A percentile compares a stretch with the other conserved stretches of the same genome.
These are phyloP conservation scores for Penicillium brevicompactum DNA, from an alignment of 2,329 filamentous ascomycete genomes.

Conservation along the genomic window DNA sequence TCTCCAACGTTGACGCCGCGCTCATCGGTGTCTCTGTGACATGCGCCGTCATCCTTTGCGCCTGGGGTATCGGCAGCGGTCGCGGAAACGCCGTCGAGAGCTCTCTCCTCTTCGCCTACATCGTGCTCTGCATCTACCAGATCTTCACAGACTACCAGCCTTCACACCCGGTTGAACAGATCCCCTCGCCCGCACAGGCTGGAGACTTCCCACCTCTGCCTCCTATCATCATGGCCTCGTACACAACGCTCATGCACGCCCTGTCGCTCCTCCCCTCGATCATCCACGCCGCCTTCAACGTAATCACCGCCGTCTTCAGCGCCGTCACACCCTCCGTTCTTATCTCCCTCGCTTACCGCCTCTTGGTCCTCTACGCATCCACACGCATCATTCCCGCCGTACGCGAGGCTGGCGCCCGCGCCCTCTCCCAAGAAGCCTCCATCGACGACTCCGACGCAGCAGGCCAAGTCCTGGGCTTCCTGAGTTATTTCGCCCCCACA, in stretches of 20 bases:
- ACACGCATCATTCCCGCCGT: constrained; percentile 95
- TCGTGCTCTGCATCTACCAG: constrained; percentile 98
- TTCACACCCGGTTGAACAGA: constrained; percentile 63
- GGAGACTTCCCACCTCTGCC: constrained; percentile 89
- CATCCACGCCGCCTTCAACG: constrained; percentile 79
- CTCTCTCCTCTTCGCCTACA: constrained; percentile 91
- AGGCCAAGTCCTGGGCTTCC: constrained; percentile 74
- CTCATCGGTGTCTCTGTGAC: constrained; percentile 92
- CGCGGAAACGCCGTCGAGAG: constrained; percentile 94
- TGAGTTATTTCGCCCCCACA: constrained; percentile 93
- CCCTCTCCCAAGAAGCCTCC: constrained; percentile 79
- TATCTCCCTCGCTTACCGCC: constrained; percentile 89
- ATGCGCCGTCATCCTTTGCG: constrained; percentile 87
- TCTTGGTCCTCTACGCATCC: constrained; percentile 93
- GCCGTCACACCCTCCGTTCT: constrained; percentile 95
- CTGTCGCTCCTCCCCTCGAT: constrained; percentile 81
- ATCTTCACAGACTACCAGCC: constrained; percentile 98
- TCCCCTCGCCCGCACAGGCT: constrained; percentile 57
- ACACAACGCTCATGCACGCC: constrained; percentile 84
- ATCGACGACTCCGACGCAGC: constrained; percentile 84
- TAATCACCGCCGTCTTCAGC: constrained; percentile 88
- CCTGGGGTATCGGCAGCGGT: constrained; percentile 90
- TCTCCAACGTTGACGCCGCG: constrained; percentile 87
- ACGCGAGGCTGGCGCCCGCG: constrained; percentile 79
- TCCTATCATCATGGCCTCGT: constrained; percentile 97